A percentile compares a stretch with the other conserved stretches of the same genome.
Evolutionary conservation across 2,329 filamentous ascomycete species (phyloP).

Genomic region (Cercospora sp.): DNA sequence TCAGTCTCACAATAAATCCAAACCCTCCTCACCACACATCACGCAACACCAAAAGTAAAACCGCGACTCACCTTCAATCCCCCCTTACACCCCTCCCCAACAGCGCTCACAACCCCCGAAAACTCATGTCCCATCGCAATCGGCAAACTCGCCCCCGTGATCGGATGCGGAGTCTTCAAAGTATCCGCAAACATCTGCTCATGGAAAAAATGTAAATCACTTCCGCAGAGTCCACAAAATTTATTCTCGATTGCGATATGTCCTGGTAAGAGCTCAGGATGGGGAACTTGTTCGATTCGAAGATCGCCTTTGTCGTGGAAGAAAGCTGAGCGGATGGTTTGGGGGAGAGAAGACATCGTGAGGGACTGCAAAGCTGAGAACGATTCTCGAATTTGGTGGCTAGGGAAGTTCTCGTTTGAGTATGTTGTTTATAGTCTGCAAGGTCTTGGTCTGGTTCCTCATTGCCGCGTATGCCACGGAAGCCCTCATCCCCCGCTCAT

Average conservation of each 20-base stretch:
- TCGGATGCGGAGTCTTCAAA: constrained; percentile 12
- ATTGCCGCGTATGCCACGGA: neutral
- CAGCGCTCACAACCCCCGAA: constrained; percentile 5
- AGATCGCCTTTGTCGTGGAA: constrained; percentile 11
- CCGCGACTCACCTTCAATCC: constrained; percentile 2
- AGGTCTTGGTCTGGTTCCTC: too few species aligned
- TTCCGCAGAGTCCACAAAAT: constrained; percentile 19
- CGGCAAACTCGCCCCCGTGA: constrained; percentile 11
- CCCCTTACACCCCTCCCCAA: constrained; percentile 12
- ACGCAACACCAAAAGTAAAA: neutral
- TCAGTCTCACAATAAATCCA: neutral
- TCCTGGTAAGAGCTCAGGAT: too few species aligned
- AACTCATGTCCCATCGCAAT: constrained; percentile 18
- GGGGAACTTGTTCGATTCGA: constrained; percentile 15
- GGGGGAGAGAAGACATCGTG: neutral
- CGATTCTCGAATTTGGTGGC: too few species aligned
- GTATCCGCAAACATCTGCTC: constrained; percentile 4
- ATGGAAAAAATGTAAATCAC: constrained; percentile 17
- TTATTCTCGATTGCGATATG: constrained; percentile 15
- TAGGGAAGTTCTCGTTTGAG: too few species aligned
- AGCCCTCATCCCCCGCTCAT: neutral
- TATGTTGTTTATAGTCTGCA: too few species aligned
- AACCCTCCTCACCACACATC: neutral
- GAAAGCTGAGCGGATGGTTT: constrained; percentile 12
- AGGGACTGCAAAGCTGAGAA: too few species aligned